A percentile compares a stretch with the other conserved stretches of the same genome.
Conservation (phyloP, 1,284 basidiomycete genomes). For the Inonotus obliquus region DNA sequence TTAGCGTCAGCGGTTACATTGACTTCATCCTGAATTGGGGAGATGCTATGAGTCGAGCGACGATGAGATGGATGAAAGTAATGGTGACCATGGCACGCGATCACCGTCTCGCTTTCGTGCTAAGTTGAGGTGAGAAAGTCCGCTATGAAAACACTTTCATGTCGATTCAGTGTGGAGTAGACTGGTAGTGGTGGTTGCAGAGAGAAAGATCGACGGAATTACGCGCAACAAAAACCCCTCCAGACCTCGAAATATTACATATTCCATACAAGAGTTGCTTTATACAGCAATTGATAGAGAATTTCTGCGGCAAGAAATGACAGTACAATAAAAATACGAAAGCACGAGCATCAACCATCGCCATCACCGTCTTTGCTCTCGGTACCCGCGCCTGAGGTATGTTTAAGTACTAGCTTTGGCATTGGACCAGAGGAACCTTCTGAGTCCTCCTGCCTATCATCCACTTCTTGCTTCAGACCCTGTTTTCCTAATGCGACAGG, state of each 20-base stretch:
- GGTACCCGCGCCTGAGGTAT: not conserved
- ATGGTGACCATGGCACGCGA: not conserved
- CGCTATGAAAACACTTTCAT: too few relatives aligned
- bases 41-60: not conserved
- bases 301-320: too few relatives aligned
- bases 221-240: too few relatives aligned
- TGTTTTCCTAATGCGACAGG: not conserved
- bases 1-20: too few relatives aligned
- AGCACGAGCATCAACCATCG: not conserved
- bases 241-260: too few relatives aligned
- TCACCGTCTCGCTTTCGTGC: not conserved
- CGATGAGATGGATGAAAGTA: not conserved
- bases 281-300: too few relatives aligned
- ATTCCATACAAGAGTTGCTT: too few relatives aligned
- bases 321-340: not conserved
- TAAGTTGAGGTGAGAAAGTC: not conserved
- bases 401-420: slow-evolving; percentile 7
- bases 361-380: not conserved
- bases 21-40: not conserved
- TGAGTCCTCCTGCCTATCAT: not conserved
- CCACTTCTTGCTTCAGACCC: not conserved
- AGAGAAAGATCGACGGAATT: too few relatives aligned
- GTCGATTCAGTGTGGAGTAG: too few relatives aligned
- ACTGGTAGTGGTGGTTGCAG: too few relatives aligned
- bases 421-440: not conserved